Percentiles rank a stretch among this genome's conserved stretches.
These are phyloP conservation scores for Nothophytophthora sp. DNA, from an alignment of 352 stramenopile genomes.

Conservation along the genomic window DNA sequence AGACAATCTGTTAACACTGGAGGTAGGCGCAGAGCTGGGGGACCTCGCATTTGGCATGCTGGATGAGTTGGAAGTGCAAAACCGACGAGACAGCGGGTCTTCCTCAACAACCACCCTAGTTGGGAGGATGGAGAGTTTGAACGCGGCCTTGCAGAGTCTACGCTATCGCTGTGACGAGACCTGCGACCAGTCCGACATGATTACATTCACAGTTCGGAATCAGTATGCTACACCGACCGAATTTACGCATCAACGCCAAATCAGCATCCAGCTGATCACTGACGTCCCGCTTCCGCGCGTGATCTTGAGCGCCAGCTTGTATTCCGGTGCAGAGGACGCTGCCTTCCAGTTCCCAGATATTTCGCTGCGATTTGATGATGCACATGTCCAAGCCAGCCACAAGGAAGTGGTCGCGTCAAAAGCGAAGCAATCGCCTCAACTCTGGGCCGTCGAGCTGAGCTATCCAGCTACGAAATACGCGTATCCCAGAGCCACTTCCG, in stretches of 20 bases:
- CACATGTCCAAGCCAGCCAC: background rate
- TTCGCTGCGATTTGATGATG: conserved; percentile 12
- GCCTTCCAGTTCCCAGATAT: conserved; percentile 49
- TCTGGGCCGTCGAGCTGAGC: conserved; percentile 28
- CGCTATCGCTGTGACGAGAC: conserved; percentile 15
- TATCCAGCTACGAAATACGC: conserved; percentile 8
- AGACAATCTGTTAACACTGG: conserved; percentile 6
- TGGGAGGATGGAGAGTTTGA: conserved; percentile 11
- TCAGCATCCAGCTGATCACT: conserved; percentile 24
- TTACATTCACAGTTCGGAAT: conserved; percentile 21
- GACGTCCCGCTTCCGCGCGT: conserved; percentile 30
- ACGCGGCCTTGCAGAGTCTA: conserved; percentile 16
- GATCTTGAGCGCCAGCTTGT: conserved; percentile 22
- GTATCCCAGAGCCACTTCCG: conserved; percentile 2
- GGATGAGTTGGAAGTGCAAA: background rate
- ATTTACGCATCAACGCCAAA: conserved; percentile 18
- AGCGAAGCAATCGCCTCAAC: conserved; percentile 1
- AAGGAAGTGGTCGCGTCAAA: conserved; percentile 1
- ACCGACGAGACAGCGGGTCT: background rate
- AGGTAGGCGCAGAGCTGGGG: conserved; percentile 9
- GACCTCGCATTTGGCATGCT: conserved; percentile 1
- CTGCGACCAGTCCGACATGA: conserved; percentile 16
- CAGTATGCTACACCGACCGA: background rate
- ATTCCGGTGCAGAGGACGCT: conserved; percentile 40
- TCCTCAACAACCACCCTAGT: background rate